Base-by-base conservation (phyloP, 208 protist species). In the Endotrypanum monterogeii region DNA sequence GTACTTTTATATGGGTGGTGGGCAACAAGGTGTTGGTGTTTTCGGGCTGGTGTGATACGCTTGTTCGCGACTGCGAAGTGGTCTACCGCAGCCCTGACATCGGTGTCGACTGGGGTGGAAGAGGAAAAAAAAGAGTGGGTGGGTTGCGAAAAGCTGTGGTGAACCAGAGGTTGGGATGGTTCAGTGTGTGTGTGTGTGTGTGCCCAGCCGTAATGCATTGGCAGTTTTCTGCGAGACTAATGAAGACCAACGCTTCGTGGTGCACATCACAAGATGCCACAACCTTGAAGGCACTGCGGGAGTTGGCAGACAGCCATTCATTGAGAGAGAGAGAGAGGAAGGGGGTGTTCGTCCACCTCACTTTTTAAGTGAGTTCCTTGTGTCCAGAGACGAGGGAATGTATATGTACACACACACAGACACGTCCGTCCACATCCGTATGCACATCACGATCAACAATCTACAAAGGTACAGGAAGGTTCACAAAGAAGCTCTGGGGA, bases 401-500 rank as follows among this genome's bases (percentile, higher is more conserved):
- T 30, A 32, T 30, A 25, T 20, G 25, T 18, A 46, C 37, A 41
- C 37, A 46, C 58, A 37, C 61, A 67, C 61, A 48, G 4, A 12
- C 58, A 65, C 60, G n/a, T n/a, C n/a, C n/a, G n/a, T n/a, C n/a
- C n/a, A n/a, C n/a, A n/a, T n/a, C n/a, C n/a, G n/a, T n/a, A n/a
- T n/a, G 46, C 12, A 28, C 39, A 50, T 50, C 39, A 16, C 25
- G 0, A 37, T 39, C n/a, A 5, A 67, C 44, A 37, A 54, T 28
- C 39, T 54, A 50, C 23, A 32, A 20, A 63, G 48, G 66, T 66
- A 62, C 35, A 71, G 52, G 67, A 68, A 66, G 20, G 51, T 8
- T 23, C 18, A 41, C 5, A 50, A 55, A 30, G 57, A 41, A n/a
- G 60, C 8, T 30, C 8, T 30, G 37, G 30, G 60, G 28, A 23